Base-by-base conservation (phyloP, 2,329 filamentous ascomycete species). In the Pseudonectria foliicola region DNA sequence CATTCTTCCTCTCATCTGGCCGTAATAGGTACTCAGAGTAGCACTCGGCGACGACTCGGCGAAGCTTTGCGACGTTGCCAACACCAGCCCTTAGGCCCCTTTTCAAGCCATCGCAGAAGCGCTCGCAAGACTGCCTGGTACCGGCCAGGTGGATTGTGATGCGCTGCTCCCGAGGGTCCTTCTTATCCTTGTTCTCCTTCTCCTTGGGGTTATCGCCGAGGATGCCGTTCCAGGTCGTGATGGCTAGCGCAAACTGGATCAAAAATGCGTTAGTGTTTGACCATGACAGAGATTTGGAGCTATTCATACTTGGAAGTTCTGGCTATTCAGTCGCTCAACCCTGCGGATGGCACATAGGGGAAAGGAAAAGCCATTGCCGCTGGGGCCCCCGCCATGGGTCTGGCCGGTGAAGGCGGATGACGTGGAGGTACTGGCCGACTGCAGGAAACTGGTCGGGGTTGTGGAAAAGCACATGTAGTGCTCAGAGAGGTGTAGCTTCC, bases 381-480 rank as follows among this genome's bases (percentile, higher is more conserved):
- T 85, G 4, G 92, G 90, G 0, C 92, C 92, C 14, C 85, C 86
- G 39, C 92, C 88, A 56, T 95, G 84, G 18, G 90, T 95, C 59
- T 94, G 86, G 12, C 89, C 92, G 4, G 87, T 93, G 63, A 93
- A 96, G 38, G 79, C 77, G 30, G 82, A 86, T 13, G 88, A 89
- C 1, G 83, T 81, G 43, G 78, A 81, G 13, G 83, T 78, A 59
- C 80, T 94, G 12, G 90, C 83, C 1, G 82, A 81, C 44, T 80
- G 80, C 27, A 85, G 62, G 62, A 95, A 95, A 65, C 87, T 93
- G 8, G 87, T 85, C 12, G 86, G 81, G 34, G 92, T 86, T 7
- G 92, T 95, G 1, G 89, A 95, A 68, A 98, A 98, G 71, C 89
- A 96, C 50, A 98, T 79, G 63, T 85, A 98, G 50, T 85, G 77